phyloP scores from a whole-genome alignment of 169 alveolate species.

The Cryptosporidium tyzzeri region DNA sequence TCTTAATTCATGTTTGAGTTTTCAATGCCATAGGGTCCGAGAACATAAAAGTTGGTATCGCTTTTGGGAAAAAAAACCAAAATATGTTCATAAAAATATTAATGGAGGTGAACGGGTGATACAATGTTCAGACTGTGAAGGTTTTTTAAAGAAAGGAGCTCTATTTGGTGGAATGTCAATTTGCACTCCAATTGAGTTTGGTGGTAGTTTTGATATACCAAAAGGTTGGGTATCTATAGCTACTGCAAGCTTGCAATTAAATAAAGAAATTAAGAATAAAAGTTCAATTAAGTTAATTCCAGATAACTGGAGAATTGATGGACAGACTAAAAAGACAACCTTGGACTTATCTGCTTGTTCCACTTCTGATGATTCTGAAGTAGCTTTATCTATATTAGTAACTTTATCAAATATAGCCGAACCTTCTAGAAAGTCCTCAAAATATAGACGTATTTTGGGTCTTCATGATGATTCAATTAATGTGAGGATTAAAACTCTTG shows the following conservation, averaged over 20 bases:
- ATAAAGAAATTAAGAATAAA: constrained; percentile 46
- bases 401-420: constrained; percentile 33
- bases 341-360: constrained; percentile 36
- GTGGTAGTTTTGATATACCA: constrained; percentile 57
- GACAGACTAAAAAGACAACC: neutral
- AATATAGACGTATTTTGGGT: constrained; percentile 29
- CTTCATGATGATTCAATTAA: constrained; percentile 50
- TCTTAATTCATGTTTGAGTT: constrained; percentile 43
- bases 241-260: constrained; percentile 35
- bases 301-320: constrained; percentile 54
- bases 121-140: constrained; percentile 66
- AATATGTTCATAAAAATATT: constrained; percentile 31
- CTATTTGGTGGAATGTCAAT: constrained; percentile 65
- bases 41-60: constrained; percentile 67
- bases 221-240: constrained; percentile 72
- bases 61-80: constrained; percentile 68
- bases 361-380: neutral
- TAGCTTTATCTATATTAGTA: constrained; percentile 46
- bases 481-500: constrained; percentile 55
- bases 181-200: constrained; percentile 66
- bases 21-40: constrained; percentile 53
- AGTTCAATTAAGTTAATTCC: constrained; percentile 49
- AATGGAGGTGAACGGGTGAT: constrained; percentile 49
- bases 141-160: constrained; percentile 65
- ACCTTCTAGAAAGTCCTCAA: constrained; percentile 4